phyloP scores from a whole-genome alignment of 805 yeast genomes.

The Kluyveromyces aestuarii region DNA sequence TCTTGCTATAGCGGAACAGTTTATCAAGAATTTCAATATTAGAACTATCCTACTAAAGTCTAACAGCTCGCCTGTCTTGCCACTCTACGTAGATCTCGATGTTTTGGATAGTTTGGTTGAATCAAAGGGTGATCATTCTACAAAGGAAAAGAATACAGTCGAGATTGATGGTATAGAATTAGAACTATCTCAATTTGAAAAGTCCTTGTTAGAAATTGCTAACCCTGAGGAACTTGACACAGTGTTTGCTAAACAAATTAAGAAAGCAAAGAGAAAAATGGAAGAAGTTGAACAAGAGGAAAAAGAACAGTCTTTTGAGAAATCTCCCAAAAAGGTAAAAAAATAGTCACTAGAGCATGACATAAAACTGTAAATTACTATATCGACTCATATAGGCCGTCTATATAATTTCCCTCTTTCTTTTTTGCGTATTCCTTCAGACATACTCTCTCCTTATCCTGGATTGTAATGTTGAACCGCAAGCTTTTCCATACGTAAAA shows the following conservation, averaged over 20 bases:
- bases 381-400: background rate
- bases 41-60: constrained; percentile 62
- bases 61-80: constrained; percentile 68
- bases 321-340: constrained; percentile 17
- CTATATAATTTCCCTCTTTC: background rate
- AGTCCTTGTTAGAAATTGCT: constrained; percentile 75
- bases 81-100: constrained; percentile 61
- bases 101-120: constrained; percentile 29
- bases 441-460: background rate
- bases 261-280: constrained; percentile 30
- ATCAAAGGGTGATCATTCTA: constrained; percentile 13
- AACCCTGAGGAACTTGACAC: constrained; percentile 59
- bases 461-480: no score
- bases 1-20: constrained; percentile 40
- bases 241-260: constrained; percentile 50
- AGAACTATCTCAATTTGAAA: constrained; percentile 54
- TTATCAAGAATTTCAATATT: constrained; percentile 35
- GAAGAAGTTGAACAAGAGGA: constrained; percentile 10
- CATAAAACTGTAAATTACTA: background rate
- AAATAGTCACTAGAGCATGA: constrained; percentile 4
- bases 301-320: constrained; percentile 3
- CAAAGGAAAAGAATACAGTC: constrained; percentile 17
- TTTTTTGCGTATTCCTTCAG: no score
- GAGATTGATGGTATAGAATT: constrained; percentile 33
- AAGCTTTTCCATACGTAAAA: no score